Conservation (phyloP, 2,329 filamentous ascomycete species). For the Calonectria naviculata region DNA sequence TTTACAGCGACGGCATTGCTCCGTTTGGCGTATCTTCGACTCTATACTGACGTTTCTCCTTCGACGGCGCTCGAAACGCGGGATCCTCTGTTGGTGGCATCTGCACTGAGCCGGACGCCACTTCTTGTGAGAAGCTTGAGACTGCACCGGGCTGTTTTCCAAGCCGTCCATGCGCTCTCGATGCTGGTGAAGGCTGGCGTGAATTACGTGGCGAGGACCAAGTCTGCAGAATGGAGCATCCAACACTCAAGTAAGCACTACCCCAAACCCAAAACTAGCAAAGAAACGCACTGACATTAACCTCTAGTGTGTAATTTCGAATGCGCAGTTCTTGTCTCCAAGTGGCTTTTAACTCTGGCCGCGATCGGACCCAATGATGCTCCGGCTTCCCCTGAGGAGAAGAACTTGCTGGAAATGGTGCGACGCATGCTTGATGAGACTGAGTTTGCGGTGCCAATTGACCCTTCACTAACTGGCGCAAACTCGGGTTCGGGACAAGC, state of each 20-base stretch:
- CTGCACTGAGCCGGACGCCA: conserved; percentile 68
- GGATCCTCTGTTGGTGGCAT: conserved; percentile 71
- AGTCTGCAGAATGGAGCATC: conserved; percentile 72
- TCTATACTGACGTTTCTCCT: conserved; percentile 73
- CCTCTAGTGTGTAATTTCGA: conserved; percentile 67
- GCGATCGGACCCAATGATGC: conserved; percentile 62
- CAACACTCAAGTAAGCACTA: conserved; percentile 66
- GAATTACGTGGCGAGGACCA: conserved; percentile 70
- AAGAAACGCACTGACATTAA: conserved; percentile 27
- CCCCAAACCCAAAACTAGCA: background rate
- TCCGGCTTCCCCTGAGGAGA: conserved; percentile 63
- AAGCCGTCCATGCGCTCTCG: conserved; percentile 75
- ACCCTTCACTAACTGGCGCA: conserved; percentile 62
- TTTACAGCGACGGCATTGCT: conserved; percentile 73
- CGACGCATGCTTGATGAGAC: conserved; percentile 71
- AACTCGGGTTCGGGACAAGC: conserved; percentile 49
- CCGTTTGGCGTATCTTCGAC: conserved; percentile 71
- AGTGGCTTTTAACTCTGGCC: conserved; percentile 68
- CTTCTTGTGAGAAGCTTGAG: conserved; percentile 68
- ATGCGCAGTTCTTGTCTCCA: conserved; percentile 69
- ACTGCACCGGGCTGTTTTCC: conserved; percentile 72
- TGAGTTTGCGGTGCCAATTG: conserved; percentile 70
- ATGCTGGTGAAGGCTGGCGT: conserved; percentile 74
- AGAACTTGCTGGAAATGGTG: conserved; percentile 65
- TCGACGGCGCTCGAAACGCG: conserved; percentile 73